These are phyloP conservation scores for Saccharomyces paradoxus DNA, from an alignment of 805 yeast species.

Conservation along the genomic window DNA sequence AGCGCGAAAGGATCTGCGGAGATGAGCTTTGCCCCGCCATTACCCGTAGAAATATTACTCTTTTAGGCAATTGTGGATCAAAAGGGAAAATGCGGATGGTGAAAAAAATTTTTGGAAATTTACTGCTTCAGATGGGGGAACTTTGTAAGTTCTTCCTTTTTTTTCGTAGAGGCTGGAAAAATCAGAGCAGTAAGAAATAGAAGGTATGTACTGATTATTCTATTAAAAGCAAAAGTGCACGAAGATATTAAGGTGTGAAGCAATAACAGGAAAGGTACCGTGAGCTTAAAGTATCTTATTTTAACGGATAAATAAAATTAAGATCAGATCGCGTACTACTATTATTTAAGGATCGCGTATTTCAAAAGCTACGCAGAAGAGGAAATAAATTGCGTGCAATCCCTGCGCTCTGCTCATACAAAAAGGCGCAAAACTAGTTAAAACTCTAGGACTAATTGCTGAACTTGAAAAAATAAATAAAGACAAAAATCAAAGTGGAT, in stretches of 20 bases:
- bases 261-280: background rate
- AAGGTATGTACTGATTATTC: background rate
- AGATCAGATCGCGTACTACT: background rate
- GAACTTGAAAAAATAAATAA: background rate
- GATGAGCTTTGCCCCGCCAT: background rate
- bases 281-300: background rate
- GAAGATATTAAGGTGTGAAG: background rate
- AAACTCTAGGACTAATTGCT: background rate
- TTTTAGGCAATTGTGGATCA: constrained; percentile 1
- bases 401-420: background rate
- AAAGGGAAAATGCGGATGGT: background rate
- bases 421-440: background rate
- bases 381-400: background rate
- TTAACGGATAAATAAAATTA: background rate
- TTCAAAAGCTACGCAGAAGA: background rate
- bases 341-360: background rate
- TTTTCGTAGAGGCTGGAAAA: background rate
- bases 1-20: background rate
- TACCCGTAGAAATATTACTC: background rate
- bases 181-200: background rate
- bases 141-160: background rate
- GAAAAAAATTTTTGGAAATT: background rate
- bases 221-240: background rate
- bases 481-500: background rate
- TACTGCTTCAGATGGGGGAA: background rate